Percentiles rank a stretch among this genome's conserved stretches.
These are phyloP conservation scores for Chlamydomonas sp. DNA, from an alignment of 139 green algal genomes.

Conservation along the genomic window DNA sequence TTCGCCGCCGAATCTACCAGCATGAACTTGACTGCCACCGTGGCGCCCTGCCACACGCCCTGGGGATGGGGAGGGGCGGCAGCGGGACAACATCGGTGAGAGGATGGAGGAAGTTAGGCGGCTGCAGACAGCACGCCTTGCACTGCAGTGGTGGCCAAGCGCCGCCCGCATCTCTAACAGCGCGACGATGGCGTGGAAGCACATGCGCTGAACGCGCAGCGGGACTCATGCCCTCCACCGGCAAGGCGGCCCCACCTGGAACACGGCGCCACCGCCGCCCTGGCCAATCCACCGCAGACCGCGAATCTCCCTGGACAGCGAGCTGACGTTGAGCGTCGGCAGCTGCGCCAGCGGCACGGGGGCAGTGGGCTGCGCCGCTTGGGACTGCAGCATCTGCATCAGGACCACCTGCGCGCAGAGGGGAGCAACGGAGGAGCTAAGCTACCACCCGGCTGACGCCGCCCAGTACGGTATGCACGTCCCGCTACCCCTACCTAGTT, in stretches of 20 bases:
- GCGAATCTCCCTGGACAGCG: slow-evolving; percentile 9
- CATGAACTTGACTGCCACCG: slow-evolving; percentile 23
- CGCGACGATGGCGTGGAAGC: no score
- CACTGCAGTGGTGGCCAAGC: no score
- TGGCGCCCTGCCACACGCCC: slow-evolving; percentile 25
- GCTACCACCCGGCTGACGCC: no score
- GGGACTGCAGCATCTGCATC: no score
- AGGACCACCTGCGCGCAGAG: no score
- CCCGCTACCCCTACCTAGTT: no score
- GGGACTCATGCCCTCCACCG: not conserved
- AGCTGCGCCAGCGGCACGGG: not conserved
- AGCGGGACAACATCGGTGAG: not conserved
- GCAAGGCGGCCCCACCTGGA: slow-evolving; percentile 6
- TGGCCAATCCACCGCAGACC: slow-evolving; percentile 28
- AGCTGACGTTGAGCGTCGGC: not conserved
- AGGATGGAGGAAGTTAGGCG: not conserved
- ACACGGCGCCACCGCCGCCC: slow-evolving; percentile 29
- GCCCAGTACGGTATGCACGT: no score
- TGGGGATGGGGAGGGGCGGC: not conserved
- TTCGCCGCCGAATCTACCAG: not conserved
- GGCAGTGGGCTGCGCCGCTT: no score
- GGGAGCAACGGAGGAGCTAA: no score
- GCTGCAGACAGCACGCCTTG: no score
- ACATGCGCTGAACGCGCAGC: no score
- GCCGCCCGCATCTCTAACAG: no score